Conservation (phyloP, 1,284 basidiomycete species). For the Neonothopanus nambi region DNA sequence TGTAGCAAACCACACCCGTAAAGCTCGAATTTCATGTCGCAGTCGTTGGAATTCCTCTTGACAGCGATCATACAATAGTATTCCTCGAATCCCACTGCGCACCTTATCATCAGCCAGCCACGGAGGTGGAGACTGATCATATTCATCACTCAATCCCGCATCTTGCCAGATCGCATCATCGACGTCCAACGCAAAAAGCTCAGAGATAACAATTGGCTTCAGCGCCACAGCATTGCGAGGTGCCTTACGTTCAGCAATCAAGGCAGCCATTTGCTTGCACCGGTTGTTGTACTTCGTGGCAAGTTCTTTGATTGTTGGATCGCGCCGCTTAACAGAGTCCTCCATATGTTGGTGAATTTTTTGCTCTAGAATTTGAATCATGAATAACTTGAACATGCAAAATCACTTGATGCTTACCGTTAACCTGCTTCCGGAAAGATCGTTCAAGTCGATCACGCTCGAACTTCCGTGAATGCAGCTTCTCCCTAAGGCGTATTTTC, state of each 20-base stretch:
- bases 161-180: slow-evolving; percentile 25
- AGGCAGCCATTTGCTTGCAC: slow-evolving; percentile 7
- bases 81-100: slow-evolving; percentile 4
- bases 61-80: slow-evolving; percentile 11
- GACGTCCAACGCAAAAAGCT: slow-evolving; percentile 20
- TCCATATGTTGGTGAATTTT: slow-evolving; percentile 8
- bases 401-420: background rate
- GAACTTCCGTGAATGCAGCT: slow-evolving; percentile 7
- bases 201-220: slow-evolving; percentile 8
- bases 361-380: background rate
- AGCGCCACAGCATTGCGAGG: slow-evolving; percentile 18
- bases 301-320: slow-evolving; percentile 17
- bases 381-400: too few relatives aligned
- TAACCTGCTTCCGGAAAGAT: background rate
- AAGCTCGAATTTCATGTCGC: background rate
- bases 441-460: slow-evolving; percentile 11
- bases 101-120: slow-evolving; percentile 7
- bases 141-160: slow-evolving; percentile 17
- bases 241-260: slow-evolving; percentile 13
- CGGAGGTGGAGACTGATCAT: background rate
- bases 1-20: slow-evolving; percentile 9
- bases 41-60: slow-evolving; percentile 8
- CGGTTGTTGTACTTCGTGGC: slow-evolving; percentile 18
- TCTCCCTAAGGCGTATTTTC: background rate
- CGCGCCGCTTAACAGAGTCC: slow-evolving; percentile 3